Conservation (phyloP, 805 yeast species). For the Limtongia smithiae region DNA sequence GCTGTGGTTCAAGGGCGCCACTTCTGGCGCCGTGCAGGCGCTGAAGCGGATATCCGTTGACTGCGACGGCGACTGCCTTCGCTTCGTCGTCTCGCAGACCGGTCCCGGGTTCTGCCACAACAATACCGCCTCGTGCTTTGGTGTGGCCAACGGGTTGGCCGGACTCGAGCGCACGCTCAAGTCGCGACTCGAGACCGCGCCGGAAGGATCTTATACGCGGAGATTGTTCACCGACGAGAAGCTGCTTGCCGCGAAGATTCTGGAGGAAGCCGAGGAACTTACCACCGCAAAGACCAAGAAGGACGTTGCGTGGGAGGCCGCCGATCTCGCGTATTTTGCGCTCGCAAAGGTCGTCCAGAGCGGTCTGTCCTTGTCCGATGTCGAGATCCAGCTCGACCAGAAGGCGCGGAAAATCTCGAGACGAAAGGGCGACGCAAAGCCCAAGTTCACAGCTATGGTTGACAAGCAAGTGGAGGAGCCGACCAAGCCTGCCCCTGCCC, state of each 20-base stretch:
- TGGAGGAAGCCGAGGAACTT: slow-evolving; percentile 95
- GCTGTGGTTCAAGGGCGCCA: slow-evolving; percentile 92
- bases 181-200: slow-evolving; percentile 64
- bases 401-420: slow-evolving; percentile 85
- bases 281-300: slow-evolving; percentile 70
- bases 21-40: slow-evolving; percentile 92
- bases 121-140: slow-evolving; percentile 77
- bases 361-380: slow-evolving; percentile 76
- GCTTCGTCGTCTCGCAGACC: slow-evolving; percentile 77
- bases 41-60: slow-evolving; percentile 66
- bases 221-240: slow-evolving; percentile 76
- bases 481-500: background rate
- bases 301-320: slow-evolving; percentile 94
- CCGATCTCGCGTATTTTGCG: slow-evolving; percentile 76
- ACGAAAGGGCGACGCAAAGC: slow-evolving; percentile 94
- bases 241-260: slow-evolving; percentile 77
- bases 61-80: slow-evolving; percentile 89
- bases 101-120: slow-evolving; percentile 94
- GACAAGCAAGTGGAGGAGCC: slow-evolving; percentile 13
- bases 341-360: slow-evolving; percentile 61
- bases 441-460: slow-evolving; percentile 51
- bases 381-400: slow-evolving; percentile 77
- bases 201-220: slow-evolving; percentile 91
- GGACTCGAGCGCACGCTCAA: slow-evolving; percentile 64
- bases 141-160: slow-evolving; percentile 61